A percentile compares a stretch with the other conserved stretches of the same genome.
Evolutionary conservation across 2,329 filamentous ascomycete genomes (phyloP).

Genomic region (Xylariaceae sp.): DNA sequence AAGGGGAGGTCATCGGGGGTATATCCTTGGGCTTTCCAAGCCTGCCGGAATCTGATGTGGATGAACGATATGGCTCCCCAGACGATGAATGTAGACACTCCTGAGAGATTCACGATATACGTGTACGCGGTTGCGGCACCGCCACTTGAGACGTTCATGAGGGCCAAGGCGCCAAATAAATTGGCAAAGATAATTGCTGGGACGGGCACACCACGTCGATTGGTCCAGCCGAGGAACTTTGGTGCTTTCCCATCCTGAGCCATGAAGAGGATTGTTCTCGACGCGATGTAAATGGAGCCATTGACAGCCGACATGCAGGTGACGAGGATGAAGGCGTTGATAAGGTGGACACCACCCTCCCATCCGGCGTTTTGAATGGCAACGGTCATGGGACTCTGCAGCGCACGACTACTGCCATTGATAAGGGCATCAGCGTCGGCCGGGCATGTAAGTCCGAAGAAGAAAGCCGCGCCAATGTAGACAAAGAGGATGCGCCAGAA

Average conservation of each 20-base stretch:
- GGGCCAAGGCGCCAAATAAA: slow-evolving; percentile 62
- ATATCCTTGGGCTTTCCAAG: slow-evolving; percentile 56
- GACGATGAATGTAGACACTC: slow-evolving; percentile 66
- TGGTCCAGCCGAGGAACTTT: slow-evolving; percentile 61
- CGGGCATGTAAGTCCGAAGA: slow-evolving; percentile 69
- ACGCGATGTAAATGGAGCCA: slow-evolving; percentile 71
- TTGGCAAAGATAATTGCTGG: slow-evolving; percentile 64
- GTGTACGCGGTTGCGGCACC: slow-evolving; percentile 59
- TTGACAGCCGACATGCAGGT: slow-evolving; percentile 70
- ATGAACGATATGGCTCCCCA: slow-evolving; percentile 67
- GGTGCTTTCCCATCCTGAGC: slow-evolving; percentile 69
- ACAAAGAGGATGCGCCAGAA: slow-evolving; percentile 59
- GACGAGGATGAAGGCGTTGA: slow-evolving; percentile 72
- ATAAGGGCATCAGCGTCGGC: slow-evolving; percentile 61
- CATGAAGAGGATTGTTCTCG: slow-evolving; percentile 70
- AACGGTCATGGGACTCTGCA: slow-evolving; percentile 69
- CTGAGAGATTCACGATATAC: slow-evolving; percentile 66
- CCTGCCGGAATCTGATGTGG: slow-evolving; percentile 65
- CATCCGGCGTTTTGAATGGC: slow-evolving; percentile 70
- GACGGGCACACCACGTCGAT: slow-evolving; percentile 55
- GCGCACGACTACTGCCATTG: slow-evolving; percentile 54
- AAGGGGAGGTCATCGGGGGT: slow-evolving; percentile 51
- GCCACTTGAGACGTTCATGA: slow-evolving; percentile 64
- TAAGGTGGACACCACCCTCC: slow-evolving; percentile 66
- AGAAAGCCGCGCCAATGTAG: slow-evolving; percentile 66